Evolutionary conservation across 352 stramenopile species (phyloP), one percentile per base, ranked within the genome.

Genomic region (Pythium volutum): DNA sequence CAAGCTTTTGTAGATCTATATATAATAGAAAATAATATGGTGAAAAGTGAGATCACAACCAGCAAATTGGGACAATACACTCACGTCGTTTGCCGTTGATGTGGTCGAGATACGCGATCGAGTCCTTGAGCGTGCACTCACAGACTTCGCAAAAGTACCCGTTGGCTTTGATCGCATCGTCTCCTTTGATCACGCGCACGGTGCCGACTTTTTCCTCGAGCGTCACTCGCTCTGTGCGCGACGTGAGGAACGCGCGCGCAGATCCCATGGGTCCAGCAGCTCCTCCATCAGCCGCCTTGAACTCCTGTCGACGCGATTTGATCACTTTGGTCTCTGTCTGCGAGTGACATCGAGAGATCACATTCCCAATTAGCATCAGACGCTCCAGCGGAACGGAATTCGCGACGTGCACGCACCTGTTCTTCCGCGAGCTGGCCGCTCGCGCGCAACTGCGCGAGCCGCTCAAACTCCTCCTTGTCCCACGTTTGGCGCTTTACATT

Each of bases 21-120:
- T 97, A 31, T 5, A 73, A 36, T 62, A 46, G 23, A 23, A 5
- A 27, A 3, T 20, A 43, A 2, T n/a, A 42, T 20, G 14, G 36
- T 43, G 36, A 43, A 15, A 15, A 43, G 2, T 20, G 36, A 20
- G 36, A 43, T 16, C 1, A 16, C 36, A 10, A 20, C 36, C 2
- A 22, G 36, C 8, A 10, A 22, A 43, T 16, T 8, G 36, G 7
- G 2, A 15, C 36, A 20, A 22, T 20, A 15, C 43, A 87, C 84
- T 56, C 59, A 97, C 89, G 92, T 66, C 94, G 93, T 82, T 97
- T 97, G 64, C 93, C 93, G 69, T 98, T 98, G 73, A 98, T 97
- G 64, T 98, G 93, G 73, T 98, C 93, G 47, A 98, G 71, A 59
- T 97, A 98, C 57, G 88, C 89, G 46, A 97, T 84, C 48, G 87